A percentile compares a stretch with the other conserved stretches of the same genome.
Conservation (phyloP, 352 stramenopile species). For the Phytophthora agathidicida region DNA sequence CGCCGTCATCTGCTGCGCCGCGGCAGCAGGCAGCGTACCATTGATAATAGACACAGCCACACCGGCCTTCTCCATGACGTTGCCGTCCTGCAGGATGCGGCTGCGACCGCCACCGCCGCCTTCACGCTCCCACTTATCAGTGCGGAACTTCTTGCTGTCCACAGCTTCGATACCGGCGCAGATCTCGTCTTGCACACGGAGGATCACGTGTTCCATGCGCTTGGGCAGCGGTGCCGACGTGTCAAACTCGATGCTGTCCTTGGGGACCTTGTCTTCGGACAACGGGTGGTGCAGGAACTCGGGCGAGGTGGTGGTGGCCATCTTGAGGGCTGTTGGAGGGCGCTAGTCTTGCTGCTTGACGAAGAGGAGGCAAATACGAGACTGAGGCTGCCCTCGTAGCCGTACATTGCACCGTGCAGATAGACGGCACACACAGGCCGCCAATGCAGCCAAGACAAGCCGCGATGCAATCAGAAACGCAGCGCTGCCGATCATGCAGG, state of each 20-base stretch:
- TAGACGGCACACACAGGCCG: slow-evolving; percentile 14
- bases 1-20: slow-evolving; percentile 70
- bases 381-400: slow-evolving; percentile 11
- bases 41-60: slow-evolving; percentile 97
- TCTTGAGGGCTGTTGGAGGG: slow-evolving; percentile 5
- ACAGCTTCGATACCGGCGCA: slow-evolving; percentile 85
- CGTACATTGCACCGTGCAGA: slow-evolving; percentile 23
- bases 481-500: slow-evolving; percentile 17
- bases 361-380: slow-evolving; percentile 20
- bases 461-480: slow-evolving; percentile 28
- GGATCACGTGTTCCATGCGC: slow-evolving; percentile 79
- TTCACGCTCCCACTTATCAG: slow-evolving; percentile 94
- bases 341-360: slow-evolving; percentile 8
- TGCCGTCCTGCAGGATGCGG: slow-evolving; percentile 92
- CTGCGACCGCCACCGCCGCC: slow-evolving; percentile 94
- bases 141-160: slow-evolving; percentile 94
- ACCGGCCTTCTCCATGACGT: slow-evolving; percentile 97
- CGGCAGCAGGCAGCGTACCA: slow-evolving; percentile 90
- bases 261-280: slow-evolving; percentile 60
- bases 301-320: slow-evolving; percentile 12
- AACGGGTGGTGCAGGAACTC: slow-evolving; percentile 65
- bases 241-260: slow-evolving; percentile 75
- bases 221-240: slow-evolving; percentile 65
- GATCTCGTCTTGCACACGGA: slow-evolving; percentile 83
- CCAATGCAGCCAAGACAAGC: slow-evolving; percentile 14